Evolutionary conservation across 2,329 filamentous ascomycete genomes (phyloP).

Genomic region (Pyrenochaeta sp.): DNA sequence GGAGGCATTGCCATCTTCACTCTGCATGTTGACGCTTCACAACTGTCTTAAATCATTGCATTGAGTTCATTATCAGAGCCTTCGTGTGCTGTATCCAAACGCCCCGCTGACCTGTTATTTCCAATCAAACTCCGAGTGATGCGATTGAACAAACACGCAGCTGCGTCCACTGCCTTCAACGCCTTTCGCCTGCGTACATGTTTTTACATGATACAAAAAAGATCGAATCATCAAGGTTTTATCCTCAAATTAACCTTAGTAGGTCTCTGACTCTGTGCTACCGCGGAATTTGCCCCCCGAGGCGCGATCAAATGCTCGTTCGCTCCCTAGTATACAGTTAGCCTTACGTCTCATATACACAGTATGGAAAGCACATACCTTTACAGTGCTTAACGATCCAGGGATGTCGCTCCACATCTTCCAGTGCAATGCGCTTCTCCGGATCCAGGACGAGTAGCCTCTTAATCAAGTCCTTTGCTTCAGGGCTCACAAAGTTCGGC

Average conservation of each 20-base stretch:
- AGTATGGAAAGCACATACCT: not conserved
- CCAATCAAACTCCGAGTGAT: constrained; percentile 19
- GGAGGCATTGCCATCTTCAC: constrained; percentile 20
- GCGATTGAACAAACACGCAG: constrained; percentile 4
- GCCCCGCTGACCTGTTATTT: constrained; percentile 1
- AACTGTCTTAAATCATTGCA: constrained; percentile 8
- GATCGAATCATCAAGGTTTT: constrained; percentile 3
- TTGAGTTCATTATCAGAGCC: constrained; percentile 24
- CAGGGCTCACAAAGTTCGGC: constrained; percentile 86
- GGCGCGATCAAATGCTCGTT: constrained; percentile 44
- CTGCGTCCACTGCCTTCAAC: constrained; percentile 7
- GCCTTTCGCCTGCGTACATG: constrained; percentile 24
- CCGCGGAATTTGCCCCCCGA: constrained; percentile 39
- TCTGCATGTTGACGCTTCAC: constrained; percentile 3
- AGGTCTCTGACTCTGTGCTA: constrained; percentile 37
- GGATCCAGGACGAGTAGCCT: constrained; percentile 88
- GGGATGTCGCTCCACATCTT: constrained; percentile 87
- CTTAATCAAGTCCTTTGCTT: constrained; percentile 92
- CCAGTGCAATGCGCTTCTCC: constrained; percentile 88
- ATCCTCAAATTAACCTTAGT: constrained; percentile 12
- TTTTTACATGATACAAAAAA: constrained; percentile 21
- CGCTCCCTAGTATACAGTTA: constrained; percentile 19
- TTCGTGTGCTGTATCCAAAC: constrained; percentile 15
- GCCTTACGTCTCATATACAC: not conserved
- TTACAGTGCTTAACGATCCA: constrained; percentile 98